Evolutionary conservation across 306 rosid species (phyloP), one percentile per base, ranked within the genome.

Genomic region (Astragalus glycyphyllos): DNA sequence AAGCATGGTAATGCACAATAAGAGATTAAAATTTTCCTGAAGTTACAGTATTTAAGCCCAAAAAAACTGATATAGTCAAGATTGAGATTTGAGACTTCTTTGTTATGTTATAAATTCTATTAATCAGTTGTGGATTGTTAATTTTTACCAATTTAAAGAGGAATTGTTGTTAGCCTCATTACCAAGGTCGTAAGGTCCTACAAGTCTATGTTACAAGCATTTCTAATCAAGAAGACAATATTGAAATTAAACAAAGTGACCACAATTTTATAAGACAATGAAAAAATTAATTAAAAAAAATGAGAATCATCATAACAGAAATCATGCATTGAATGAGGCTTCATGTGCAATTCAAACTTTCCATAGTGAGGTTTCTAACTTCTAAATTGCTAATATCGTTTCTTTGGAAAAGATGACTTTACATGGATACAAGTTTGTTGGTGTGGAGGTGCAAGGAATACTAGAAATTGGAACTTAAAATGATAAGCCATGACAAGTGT

Each of bases 1-100:
- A 48, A 66, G 37, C n/a, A 56, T 10, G 16, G 34, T 10, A 55
- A 77, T 17, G 66, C 65, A 58, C 11, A 75, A 49, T 13, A 48
- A 29, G 74, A 58, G 41, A 50, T 42, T 42, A 65, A 58, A 65
- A 58, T 58, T 61, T 53, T 46, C 11, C 38, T 34, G 2, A 41
- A 41, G 41, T 51, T 71, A 41, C 35, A 26, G 17, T 17, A 57
- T 20, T 37, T 41, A 61, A 54, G 66, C 41, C 12, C 26, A 66
- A 20, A 54, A 42, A 42, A 63, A 34, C 0, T 34, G 38, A 34
- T 34, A 34, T 34, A 7, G 23, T 45, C 14, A 57, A 53, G 12
- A 14, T 45, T 4, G 31, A 68, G 13, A 73, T 20, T 20, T 20
- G 23, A 20, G 23, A 20, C 32, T 53, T 1, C 10, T 1, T 38